phyloP scores from a whole-genome alignment of 2,329 filamentous ascomycete species.

The Elsinoe perseae region DNA sequence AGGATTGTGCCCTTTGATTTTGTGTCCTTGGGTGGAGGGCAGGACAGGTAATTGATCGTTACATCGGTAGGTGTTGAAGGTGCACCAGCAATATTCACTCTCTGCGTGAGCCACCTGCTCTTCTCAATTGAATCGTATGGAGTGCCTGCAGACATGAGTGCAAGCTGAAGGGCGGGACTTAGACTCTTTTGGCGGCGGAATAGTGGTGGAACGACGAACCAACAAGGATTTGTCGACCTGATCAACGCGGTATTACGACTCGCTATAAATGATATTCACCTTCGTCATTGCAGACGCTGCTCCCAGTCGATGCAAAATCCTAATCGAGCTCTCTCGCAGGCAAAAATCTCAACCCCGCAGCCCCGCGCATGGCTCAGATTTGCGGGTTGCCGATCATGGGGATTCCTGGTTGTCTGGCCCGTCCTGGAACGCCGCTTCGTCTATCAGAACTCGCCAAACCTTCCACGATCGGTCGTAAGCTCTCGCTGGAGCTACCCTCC shows the following conservation, averaged over 20 bases:
- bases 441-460: slow-evolving; percentile 5
- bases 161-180: too few relatives aligned
- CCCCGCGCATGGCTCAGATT: not conserved
- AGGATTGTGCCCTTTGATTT: slow-evolving; percentile 33
- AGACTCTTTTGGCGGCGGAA: not conserved
- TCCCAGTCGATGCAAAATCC: not conserved
- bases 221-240: not conserved
- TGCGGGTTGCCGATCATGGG: not conserved
- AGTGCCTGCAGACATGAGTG: not conserved
- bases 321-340: not conserved
- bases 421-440: not conserved
- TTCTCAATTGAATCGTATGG: slow-evolving; percentile 9
- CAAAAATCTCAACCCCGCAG: slow-evolving; percentile 1
- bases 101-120: slow-evolving; percentile 4
- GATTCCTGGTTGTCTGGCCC: not conserved
- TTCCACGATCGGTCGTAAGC: not conserved
- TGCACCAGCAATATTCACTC: not conserved
- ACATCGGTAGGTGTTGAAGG: slow-evolving; percentile 7
- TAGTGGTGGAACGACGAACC: not conserved
- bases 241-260: not conserved
- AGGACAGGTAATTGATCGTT: slow-evolving; percentile 4
- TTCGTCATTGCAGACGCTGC: not conserved
- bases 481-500: not conserved
- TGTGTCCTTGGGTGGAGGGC: not conserved
- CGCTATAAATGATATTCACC: not conserved